Evolutionary conservation across 768 basidiomycete genomes (phyloP), one percentile per base, ranked within the genome.

Genomic region (Phylloporus sp.): DNA sequence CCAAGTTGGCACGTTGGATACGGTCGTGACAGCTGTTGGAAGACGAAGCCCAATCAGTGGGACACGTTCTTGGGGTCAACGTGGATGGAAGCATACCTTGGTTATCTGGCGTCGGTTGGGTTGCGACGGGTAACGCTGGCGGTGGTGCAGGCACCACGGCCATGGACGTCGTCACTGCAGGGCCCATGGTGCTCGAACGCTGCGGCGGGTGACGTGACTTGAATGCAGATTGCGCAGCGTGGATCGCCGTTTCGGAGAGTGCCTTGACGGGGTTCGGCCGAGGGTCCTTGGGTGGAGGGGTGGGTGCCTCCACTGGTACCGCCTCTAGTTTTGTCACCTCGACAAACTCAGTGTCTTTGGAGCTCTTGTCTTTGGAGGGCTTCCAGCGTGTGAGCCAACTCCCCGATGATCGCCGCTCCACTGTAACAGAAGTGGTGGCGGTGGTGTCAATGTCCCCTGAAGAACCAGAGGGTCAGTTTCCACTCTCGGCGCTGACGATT

Each of bases 1-100:
- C 88, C 88, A 91, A 0, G 80, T 71, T 0, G 88, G 88, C 11
- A 82, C 88, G 52, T 86, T 79, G 15, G 79, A 73, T 8, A 80
- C 72, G 4, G 73, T 70, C 0, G 77, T 77, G 24, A 72, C 64
- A 11, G 64, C 73, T 76, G 16, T 29, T 26, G 5, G 18, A 23
- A 40, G 16, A 18, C 36, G 18, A 2, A 20, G 13, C 8, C 13
- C 26, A 8, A 50, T 34, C 49, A 50, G 27, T 35, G 22, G n/a
- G 20, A 38, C 36, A 41, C 47, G 29, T 29, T 49, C 22, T 16
- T 4, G 9, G 13, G 22, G n/a, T 26, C 23, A 18, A 26, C 23
- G 26, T 5, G 29, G 6, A 24, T 10, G 23, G 9, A 32, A 20
- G 47, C 9, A 6, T 46, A 63, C 66, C 58, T 50, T 61, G 62